Evolutionary conservation across 352 stramenopile genomes (phyloP).

Genomic region (Pythium oligandrum): DNA sequence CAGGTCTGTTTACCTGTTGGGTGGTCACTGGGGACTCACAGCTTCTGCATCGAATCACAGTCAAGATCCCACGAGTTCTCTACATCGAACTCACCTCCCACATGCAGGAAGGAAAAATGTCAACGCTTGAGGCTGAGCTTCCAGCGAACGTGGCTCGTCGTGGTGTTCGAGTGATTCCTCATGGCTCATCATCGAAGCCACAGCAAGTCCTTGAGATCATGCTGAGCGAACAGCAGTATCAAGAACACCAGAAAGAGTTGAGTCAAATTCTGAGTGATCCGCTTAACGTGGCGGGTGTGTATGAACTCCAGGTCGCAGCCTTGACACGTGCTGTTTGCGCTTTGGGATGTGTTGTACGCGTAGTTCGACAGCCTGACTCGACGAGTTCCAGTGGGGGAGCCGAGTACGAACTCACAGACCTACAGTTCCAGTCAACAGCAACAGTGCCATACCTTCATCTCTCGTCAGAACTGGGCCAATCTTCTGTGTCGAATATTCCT

Average conservation of each 20-base stretch:
- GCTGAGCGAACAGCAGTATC: slow-evolving; percentile 69
- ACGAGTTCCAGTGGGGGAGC: slow-evolving; percentile 6
- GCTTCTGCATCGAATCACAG: slow-evolving; percentile 64
- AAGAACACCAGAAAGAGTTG: slow-evolving; percentile 72
- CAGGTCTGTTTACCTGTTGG: slow-evolving; percentile 92
- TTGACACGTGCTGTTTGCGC: slow-evolving; percentile 87
- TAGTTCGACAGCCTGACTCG: slow-evolving; percentile 26
- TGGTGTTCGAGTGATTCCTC: slow-evolving; percentile 50
- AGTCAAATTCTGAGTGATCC: slow-evolving; percentile 77
- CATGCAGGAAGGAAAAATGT: slow-evolving; percentile 57
- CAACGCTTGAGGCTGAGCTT: slow-evolving; percentile 12
- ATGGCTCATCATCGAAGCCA: slow-evolving; percentile 41
- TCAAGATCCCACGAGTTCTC: slow-evolving; percentile 68
- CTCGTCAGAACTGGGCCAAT: slow-evolving; percentile 10
- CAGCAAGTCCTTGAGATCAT: slow-evolving; percentile 60
- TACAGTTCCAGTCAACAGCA: slow-evolving; percentile 72
- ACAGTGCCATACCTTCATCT: slow-evolving; percentile 62
- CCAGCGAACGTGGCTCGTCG: slow-evolving; percentile 32
- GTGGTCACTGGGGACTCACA: slow-evolving; percentile 88
- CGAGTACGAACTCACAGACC: slow-evolving; percentile 59
- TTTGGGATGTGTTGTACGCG: slow-evolving; percentile 86
- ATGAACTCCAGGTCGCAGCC: slow-evolving; percentile 91
- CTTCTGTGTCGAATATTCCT: neutral
- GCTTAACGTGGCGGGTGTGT: slow-evolving; percentile 80
- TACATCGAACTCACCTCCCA: slow-evolving; percentile 58